These are phyloP conservation scores for Ophiostoma australiae DNA, from an alignment of 2,329 filamentous ascomycete species.

Conservation along the genomic window DNA sequence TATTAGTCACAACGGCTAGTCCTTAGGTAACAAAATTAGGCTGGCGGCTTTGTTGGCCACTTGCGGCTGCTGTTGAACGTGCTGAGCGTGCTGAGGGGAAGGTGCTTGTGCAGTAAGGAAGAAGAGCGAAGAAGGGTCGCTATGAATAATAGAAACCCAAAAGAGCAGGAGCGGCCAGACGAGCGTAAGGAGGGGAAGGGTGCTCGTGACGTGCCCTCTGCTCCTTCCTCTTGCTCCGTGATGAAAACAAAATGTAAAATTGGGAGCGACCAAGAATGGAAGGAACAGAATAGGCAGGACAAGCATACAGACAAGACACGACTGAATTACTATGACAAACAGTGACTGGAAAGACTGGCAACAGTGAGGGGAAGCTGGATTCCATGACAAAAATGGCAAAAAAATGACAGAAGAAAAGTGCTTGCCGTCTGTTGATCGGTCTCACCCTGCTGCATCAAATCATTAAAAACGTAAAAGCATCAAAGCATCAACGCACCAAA, in stretches of 20 bases:
- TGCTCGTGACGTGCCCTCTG: conserved; percentile 21
- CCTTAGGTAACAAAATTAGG: conserved; percentile 43
- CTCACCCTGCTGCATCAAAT: neutral
- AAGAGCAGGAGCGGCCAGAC: conserved; percentile 12
- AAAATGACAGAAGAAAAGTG: neutral
- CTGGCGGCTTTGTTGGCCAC: conserved; percentile 20
- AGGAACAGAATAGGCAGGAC: neutral
- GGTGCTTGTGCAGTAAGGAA: neutral
- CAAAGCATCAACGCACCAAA: neutral
- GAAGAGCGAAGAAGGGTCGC: neutral
- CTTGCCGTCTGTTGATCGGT: neutral
- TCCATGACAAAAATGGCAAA: conserved; percentile 6
- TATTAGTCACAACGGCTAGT: conserved; percentile 44
- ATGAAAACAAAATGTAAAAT: neutral
- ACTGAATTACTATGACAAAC: conserved; percentile 4
- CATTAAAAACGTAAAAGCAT: neutral
- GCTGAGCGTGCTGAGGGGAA: conserved; percentile 15
- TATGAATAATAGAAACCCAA: conserved; percentile 25
- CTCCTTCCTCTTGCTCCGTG: conserved; percentile 12
- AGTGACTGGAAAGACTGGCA: too few relatives aligned
- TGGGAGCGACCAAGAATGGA: neutral
- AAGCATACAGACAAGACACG: neutral
- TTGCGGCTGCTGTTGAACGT: neutral
- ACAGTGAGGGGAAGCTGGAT: neutral
- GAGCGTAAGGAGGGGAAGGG: neutral